These are phyloP conservation scores for Saccharomycopsis lassenensis DNA, from an alignment of 805 yeast species.

Conservation along the genomic window DNA sequence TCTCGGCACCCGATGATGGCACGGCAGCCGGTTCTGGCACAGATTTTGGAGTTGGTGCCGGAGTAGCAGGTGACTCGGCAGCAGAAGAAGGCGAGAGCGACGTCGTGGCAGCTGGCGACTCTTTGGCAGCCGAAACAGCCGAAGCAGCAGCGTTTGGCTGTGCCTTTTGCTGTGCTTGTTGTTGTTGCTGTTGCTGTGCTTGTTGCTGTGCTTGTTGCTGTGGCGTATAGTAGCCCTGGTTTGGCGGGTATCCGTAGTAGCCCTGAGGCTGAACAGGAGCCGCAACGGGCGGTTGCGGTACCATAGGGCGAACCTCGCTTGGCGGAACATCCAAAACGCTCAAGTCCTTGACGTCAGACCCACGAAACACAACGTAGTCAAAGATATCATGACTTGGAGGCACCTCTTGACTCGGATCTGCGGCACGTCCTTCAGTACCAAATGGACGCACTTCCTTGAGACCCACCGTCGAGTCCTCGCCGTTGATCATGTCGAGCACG, in stretches of 20 bases:
- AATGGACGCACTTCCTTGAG: conserved; percentile 67
- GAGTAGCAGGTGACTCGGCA: conserved; percentile 15
- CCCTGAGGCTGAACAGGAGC: conserved; percentile 15
- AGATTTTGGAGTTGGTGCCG: conserved; percentile 14
- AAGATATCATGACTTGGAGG: conserved; percentile 57
- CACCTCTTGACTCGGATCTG: conserved; percentile 59
- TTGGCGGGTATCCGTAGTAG: conserved; percentile 8
- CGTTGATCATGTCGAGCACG: conserved; percentile 73
- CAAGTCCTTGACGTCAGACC: conserved; percentile 85
- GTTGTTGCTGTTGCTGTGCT: conserved; percentile 12
- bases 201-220: conserved; percentile 14
- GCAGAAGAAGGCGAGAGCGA: background rate
- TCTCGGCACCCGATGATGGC: conserved; percentile 1
- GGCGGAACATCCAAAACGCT: conserved; percentile 67
- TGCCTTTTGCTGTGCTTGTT: conserved; percentile 15
- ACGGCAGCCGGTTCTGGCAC: conserved; percentile 3
- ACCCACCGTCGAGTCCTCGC: conserved; percentile 84
- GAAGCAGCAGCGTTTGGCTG: background rate
- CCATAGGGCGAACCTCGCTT: conserved; percentile 50
- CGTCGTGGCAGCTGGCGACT: conserved; percentile 2
- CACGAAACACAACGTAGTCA: conserved; percentile 76
- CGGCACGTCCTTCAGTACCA: conserved; percentile 86
- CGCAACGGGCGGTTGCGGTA: conserved; percentile 22
- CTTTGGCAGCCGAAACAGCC: background rate
- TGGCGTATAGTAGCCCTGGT: conserved; percentile 17